phyloP scores from a whole-genome alignment of 306 rosid species.

The Quercus parvula region DNA sequence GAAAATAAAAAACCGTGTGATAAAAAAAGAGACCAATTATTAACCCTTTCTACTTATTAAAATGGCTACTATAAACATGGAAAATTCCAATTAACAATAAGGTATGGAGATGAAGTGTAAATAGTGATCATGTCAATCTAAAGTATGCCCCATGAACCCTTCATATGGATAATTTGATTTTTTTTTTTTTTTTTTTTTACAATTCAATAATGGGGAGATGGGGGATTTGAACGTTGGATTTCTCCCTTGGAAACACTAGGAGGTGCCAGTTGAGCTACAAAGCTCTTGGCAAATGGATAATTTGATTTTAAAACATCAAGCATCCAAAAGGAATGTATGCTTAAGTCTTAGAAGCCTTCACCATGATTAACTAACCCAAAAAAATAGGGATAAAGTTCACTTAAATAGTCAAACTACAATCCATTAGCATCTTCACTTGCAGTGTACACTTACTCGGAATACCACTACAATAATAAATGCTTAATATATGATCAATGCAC shows the following conservation, averaged over 20 bases:
- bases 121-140: background rate
- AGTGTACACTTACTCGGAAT: background rate
- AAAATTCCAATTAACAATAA: background rate
- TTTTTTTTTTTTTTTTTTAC: too few species aligned
- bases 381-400: background rate
- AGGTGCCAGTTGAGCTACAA: too few species aligned
- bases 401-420: background rate
- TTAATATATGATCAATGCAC: background rate
- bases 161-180: too few species aligned
- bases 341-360: background rate
- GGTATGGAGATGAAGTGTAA: background rate
- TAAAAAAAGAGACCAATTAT: background rate
- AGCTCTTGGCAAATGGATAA: too few species aligned
- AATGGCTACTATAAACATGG: background rate
- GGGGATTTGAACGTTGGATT: too few species aligned
- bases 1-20: background rate
- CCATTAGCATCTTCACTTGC: background rate
- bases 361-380: background rate
- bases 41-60: background rate
- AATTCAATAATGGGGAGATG: too few species aligned
- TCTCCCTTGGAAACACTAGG: too few species aligned
- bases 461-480: background rate
- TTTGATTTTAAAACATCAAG: background rate
- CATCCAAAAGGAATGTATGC: background rate
- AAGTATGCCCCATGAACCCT: background rate